Evolutionary conservation across 2,329 filamentous ascomycete species (phyloP), one percentile per base, ranked within the genome.

Genomic region (Sclerotinia sclerotiorum): DNA sequence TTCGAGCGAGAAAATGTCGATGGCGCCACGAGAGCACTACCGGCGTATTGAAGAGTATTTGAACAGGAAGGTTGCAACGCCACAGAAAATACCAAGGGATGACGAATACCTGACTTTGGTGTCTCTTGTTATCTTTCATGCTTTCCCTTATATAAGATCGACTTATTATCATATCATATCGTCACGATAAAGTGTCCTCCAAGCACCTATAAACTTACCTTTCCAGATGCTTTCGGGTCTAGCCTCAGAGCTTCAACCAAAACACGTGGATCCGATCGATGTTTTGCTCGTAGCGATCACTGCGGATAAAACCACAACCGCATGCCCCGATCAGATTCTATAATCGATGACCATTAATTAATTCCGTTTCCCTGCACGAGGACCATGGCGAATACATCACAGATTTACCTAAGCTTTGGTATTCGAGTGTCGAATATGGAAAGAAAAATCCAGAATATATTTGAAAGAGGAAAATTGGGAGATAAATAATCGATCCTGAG

Each of bases 11-110:
- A 84, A 62, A 79, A 80, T 66, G 79, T 70, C 73, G 1, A 65
- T 24, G 1, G 62, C 49, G 13, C 19, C 35, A 3, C 71, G 46
- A 61, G 66, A 27, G 87, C 83, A 15, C 82, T 83, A 80, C 84
- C 84, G 0, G 84, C 84, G 0, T 85, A n/a, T 86, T 66, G 84
- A 86, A 73, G 84, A 84, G 0, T 86, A 85, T 73, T 77, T 86
- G 57, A 86, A 86, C 64, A 81, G 83, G 69, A 78, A 80, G 0
- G 83, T 86, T 10, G 84, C 79, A 1, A 80, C 83, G 8, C 75
- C 86, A 19, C 83, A 83, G 1, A 83, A 35, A 86, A 75, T 86
- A 4, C 76, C 86, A 6, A 80, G 78, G 21, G 84, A 85, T 69
- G 80, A 78, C 5, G 84, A 83, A 21, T 86, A 86, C 72, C 78